A percentile compares a stretch with the other conserved stretches of the same genome.
Conservation (phyloP, 2,329 filamentous ascomycete species). For the Aspergillus quadrilineatus region DNA sequence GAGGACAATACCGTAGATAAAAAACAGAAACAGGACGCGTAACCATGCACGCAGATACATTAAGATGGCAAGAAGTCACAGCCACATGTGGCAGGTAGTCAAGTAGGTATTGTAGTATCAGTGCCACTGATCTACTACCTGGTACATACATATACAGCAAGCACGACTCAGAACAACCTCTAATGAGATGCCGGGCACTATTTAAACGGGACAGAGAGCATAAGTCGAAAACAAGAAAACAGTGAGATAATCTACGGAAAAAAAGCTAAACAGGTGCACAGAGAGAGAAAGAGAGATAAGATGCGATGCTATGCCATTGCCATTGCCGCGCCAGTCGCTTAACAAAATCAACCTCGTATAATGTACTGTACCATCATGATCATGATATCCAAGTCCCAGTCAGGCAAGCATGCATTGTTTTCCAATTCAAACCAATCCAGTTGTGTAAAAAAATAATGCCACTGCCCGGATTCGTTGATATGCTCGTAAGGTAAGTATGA, state of each 20-base stretch:
- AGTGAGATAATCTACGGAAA: too few species aligned
- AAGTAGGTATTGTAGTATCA: neutral
- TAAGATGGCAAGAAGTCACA: neutral
- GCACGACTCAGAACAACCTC: neutral
- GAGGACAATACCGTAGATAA: too few species aligned
- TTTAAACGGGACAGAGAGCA: neutral
- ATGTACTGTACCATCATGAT: conserved; percentile 5
- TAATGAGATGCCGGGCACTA: neutral
- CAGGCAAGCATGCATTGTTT: neutral
- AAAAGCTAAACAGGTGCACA: neutral
- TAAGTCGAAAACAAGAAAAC: neutral
- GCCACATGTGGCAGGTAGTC: neutral
- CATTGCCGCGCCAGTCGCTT: conserved; percentile 3
- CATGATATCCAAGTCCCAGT: neutral
- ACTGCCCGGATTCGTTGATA: conserved; percentile 9
- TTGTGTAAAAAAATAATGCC: conserved; percentile 2
- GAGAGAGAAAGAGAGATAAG: neutral
- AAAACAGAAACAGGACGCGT: neutral
- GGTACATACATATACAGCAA: neutral
- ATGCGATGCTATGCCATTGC: conserved; percentile 2
- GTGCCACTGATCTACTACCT: neutral
- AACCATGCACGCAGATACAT: neutral
- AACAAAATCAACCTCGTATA: conserved; percentile 10
- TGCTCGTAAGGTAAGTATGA: neutral
- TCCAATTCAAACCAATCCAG: neutral